Base-by-base conservation (phyloP, 371 early-diverging fungal genomes). In the Chytridium lagenaria region DNA sequence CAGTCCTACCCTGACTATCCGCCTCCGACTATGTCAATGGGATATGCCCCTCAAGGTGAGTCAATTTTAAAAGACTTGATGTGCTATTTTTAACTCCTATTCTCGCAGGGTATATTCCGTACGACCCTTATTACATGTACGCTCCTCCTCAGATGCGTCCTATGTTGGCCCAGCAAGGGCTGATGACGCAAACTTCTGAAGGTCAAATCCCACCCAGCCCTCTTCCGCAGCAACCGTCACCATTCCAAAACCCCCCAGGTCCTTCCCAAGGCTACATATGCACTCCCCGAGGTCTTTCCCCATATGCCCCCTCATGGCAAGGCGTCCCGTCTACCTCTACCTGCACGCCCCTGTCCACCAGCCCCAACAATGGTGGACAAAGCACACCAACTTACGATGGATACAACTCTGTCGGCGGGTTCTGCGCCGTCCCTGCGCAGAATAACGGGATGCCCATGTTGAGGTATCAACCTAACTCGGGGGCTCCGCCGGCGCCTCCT, bases 111-210 rank as follows among this genome's bases (percentile, higher is more conserved):
- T 61, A 33, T 34, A 23, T 61, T 31, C 61, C 61, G 7, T 33
- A 12, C 36, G 61, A 61, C 34, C 61, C 61, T 2, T 61, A 61
- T 34, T 61, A 33, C 36, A 31, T 34, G 61, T 61, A 34, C 23
- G 34, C 30, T 33, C 61, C 34, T 12, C 61, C 30, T 34, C 37
- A 28, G 36, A 34, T 61, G 36, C 3, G 30, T 28, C 55, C 44
- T 7, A 12, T 44, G 7, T 19, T 7, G 44, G 44, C 44, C 44
- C 44, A 44, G 44, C 44, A 44, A 44, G 19, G 44, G 19, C 12
- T 19, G 44, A 44, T 44, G 44, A 7, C 44, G 44, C 44, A 44
- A 44, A 19, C 12, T 19, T 19, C 44, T 19, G 44, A 19, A 7
- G 44, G 19, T 19, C 44, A 12, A 19, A 12, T 19, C 44, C 44